A percentile compares a stretch with the other conserved stretches of the same genome.
Evolutionary conservation across 2,329 filamentous ascomycete genomes (phyloP).

Genomic region (Colletotrichum cuscutae): DNA sequence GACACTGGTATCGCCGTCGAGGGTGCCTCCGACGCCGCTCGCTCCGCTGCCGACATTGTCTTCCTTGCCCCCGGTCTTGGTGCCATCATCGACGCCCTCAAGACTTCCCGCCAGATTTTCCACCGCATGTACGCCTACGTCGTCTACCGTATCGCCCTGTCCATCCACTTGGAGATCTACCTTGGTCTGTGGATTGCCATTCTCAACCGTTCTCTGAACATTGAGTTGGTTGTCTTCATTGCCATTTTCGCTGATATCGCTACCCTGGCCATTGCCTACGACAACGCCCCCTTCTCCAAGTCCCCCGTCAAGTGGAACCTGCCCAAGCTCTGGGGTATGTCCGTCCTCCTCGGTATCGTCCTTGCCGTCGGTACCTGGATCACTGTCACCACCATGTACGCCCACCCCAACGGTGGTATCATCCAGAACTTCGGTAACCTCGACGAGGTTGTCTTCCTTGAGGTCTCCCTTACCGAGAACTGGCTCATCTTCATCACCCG

Average conservation of each 20-base stretch:
- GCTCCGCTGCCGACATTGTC: conserved; percentile 91
- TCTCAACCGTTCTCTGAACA: conserved; percentile 84
- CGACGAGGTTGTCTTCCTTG: conserved; percentile 86
- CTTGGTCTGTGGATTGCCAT: conserved; percentile 92
- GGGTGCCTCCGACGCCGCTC: conserved; percentile 89
- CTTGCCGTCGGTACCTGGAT: conserved; percentile 90
- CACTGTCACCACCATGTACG: conserved; percentile 86
- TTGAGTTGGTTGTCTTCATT: conserved; percentile 91
- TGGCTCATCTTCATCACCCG: conserved; percentile 98
- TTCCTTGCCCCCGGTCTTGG: conserved; percentile 92
- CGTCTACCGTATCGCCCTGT: conserved; percentile 93
- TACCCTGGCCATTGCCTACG: conserved; percentile 91
- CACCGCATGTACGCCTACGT: conserved; percentile 98
- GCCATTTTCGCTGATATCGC: conserved; percentile 95
- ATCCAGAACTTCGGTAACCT: conserved; percentile 88
- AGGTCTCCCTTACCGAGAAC: conserved; percentile 92
- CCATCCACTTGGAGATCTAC: conserved; percentile 91
- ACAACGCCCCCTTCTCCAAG: conserved; percentile 69
- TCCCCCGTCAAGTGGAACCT: conserved; percentile 90
- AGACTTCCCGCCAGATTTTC: conserved; percentile 94
- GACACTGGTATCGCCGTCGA: conserved; percentile 96
- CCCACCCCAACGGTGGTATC: conserved; percentile 79
- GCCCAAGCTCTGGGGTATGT: conserved; percentile 94
- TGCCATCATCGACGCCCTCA: conserved; percentile 91
- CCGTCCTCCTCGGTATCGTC: conserved; percentile 82